Evolutionary conservation across 352 stramenopile species (phyloP).

Genomic region (Phytophthora fragariaefolia): DNA sequence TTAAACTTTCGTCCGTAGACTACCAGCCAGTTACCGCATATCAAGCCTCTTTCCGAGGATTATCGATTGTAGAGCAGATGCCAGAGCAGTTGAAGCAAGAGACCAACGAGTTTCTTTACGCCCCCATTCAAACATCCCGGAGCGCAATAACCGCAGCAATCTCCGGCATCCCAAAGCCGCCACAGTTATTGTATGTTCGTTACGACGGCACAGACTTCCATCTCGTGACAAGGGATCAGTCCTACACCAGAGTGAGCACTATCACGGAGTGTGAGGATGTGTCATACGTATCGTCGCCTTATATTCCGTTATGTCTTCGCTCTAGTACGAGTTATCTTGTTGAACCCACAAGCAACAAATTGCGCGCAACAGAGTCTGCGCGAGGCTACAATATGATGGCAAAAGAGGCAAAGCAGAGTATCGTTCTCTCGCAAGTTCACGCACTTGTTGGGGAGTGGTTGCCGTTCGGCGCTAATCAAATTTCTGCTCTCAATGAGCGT

Average conservation of each 20-base stretch:
- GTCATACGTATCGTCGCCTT: slow-evolving; percentile 97
- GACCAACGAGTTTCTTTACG: slow-evolving; percentile 56
- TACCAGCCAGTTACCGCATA: slow-evolving; percentile 97
- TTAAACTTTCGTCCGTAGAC: slow-evolving; percentile 93
- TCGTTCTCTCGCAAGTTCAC: slow-evolving; percentile 96
- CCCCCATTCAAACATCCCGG: slow-evolving; percentile 25
- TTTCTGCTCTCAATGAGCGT: slow-evolving; percentile 97
- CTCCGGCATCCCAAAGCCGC: slow-evolving; percentile 11
- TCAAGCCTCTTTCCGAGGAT: slow-evolving; percentile 91
- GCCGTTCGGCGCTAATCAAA: slow-evolving; percentile 97
- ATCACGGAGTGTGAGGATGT: slow-evolving; percentile 98
- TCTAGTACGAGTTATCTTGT: slow-evolving; percentile 88
- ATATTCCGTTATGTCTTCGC: slow-evolving; percentile 95
- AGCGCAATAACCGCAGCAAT: not conserved
- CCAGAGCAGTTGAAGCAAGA: slow-evolving; percentile 75
- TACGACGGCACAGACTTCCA: slow-evolving; percentile 83
- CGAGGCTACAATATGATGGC: slow-evolving; percentile 89
- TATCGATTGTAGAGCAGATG: slow-evolving; percentile 91
- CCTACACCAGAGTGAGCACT: slow-evolving; percentile 88
- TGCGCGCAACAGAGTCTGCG: slow-evolving; percentile 91
- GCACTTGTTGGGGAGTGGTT: slow-evolving; percentile 98
- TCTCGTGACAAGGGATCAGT: slow-evolving; percentile 49
- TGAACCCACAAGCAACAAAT: slow-evolving; percentile 95
- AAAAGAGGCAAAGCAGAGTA: slow-evolving; percentile 94
- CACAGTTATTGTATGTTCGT: slow-evolving; percentile 51